A percentile compares a stretch with the other conserved stretches of the same genome.
phyloP scores from a whole-genome alignment of 139 green algal genomes.

The Tetradesmus obliquus region DNA sequence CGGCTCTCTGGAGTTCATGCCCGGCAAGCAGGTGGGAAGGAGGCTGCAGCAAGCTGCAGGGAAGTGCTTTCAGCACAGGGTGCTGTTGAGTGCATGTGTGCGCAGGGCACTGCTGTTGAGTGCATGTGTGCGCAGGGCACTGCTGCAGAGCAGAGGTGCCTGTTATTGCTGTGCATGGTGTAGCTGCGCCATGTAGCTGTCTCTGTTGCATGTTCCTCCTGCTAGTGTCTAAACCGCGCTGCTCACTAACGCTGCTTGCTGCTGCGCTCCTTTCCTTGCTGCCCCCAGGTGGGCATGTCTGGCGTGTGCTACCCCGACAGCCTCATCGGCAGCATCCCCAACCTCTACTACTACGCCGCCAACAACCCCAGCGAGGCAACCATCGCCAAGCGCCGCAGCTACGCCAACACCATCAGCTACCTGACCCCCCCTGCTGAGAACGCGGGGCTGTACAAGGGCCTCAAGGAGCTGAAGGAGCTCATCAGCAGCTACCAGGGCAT shows the following conservation, averaged over 20 bases:
- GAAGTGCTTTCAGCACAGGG: neutral
- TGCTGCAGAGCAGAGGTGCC: too few relatives aligned
- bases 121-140: too few relatives aligned
- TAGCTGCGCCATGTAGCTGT: too few relatives aligned
- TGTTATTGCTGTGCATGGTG: too few relatives aligned
- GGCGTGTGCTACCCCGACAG: constrained; percentile 98
- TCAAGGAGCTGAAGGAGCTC: constrained; percentile 98
- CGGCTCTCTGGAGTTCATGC: constrained; percentile 99
- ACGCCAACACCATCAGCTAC: constrained; percentile 99
- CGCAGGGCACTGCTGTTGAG: neutral
- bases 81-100: neutral
- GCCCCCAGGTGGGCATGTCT: constrained; percentile 92
- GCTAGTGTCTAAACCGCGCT: neutral
- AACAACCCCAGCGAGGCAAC: constrained; percentile 99
- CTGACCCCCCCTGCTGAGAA: constrained; percentile 99
- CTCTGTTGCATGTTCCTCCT: too few relatives aligned
- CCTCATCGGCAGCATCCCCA: constrained; percentile 97
- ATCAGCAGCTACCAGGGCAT: constrained; percentile 96
- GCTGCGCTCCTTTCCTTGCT: neutral
- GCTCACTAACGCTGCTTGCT: neutral
- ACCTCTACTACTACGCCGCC: constrained; percentile 99
- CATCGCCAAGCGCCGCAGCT: constrained; percentile 98
- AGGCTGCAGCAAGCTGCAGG: neutral
- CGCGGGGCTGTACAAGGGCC: constrained; percentile 98
- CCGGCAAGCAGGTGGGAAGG: constrained; percentile 90